A percentile compares a stretch with the other conserved stretches of the same genome.
Conservation (phyloP, 129 eudicot species). For the Flaveria bidentis region DNA sequence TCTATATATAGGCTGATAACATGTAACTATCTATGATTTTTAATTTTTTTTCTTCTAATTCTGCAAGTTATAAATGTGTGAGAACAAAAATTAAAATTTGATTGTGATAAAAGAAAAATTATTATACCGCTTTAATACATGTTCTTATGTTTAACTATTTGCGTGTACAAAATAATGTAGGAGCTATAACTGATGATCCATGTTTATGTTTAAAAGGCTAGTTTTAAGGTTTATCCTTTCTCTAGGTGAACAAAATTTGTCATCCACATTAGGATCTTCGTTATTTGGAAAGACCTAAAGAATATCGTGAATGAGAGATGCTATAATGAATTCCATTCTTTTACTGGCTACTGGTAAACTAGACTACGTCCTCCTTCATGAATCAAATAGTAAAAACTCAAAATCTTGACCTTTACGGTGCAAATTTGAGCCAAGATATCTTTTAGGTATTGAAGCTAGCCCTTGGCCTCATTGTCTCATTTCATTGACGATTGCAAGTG, state of each 20-base stretch:
- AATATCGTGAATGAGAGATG: constrained; percentile 28
- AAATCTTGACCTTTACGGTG: neutral
- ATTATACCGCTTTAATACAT: neutral
- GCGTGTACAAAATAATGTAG: neutral
- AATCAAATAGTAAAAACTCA: constrained; percentile 26
- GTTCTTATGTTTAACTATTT: neutral
- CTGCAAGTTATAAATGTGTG: too few species aligned
- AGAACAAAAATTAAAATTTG: too few species aligned
- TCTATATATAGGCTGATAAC: too few species aligned
- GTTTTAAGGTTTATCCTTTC: constrained; percentile 18
- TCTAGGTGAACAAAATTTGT: constrained; percentile 15
- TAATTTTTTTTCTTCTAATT: too few species aligned
- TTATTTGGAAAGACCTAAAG: constrained; percentile 24
- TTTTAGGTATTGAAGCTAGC: neutral
- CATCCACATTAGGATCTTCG: constrained; percentile 34
- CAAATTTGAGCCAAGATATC: neutral
- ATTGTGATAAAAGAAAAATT: too few species aligned
- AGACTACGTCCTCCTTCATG: constrained; percentile 34
- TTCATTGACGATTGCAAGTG: too few species aligned
- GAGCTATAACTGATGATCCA: neutral
- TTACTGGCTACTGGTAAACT: constrained; percentile 21
- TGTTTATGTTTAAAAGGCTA: neutral
- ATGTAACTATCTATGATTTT: too few species aligned
- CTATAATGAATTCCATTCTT: constrained; percentile 18
- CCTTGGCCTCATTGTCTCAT: too few species aligned